Evolutionary conservation across 495 filamentous ascomycete species (phyloP).

Genomic region (Penicillium waksmanii): DNA sequence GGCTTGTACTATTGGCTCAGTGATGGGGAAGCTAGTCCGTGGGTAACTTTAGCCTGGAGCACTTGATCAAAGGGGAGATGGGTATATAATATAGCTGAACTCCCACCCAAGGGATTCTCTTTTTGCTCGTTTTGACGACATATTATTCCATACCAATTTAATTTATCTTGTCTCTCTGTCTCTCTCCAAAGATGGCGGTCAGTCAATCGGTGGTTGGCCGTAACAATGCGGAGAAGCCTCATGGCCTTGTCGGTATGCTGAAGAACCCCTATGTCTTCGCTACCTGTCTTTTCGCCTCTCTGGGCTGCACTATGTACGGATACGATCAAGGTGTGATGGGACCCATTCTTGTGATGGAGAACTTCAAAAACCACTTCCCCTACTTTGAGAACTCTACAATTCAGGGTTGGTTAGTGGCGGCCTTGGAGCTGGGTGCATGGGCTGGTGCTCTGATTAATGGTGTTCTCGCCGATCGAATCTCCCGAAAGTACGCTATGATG

Average conservation of each 20-base stretch:
- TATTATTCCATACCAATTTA: background rate
- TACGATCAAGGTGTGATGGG: constrained; percentile 86
- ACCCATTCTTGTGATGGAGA: constrained; percentile 46
- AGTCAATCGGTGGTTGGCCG: constrained; percentile 42
- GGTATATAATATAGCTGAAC: background rate
- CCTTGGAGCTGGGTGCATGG: constrained; percentile 84
- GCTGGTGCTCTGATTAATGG: constrained; percentile 74
- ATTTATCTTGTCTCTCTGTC: constrained; percentile 2
- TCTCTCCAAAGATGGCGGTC: constrained; percentile 23
- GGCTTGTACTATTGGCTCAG: constrained; percentile 7
- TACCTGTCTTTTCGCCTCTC: constrained; percentile 57
- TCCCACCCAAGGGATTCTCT: background rate
- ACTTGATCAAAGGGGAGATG: background rate
- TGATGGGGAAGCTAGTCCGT: background rate
- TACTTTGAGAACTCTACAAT: constrained; percentile 50
- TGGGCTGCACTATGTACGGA: constrained; percentile 64
- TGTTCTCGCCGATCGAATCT: constrained; percentile 73
- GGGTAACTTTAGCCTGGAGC: background rate
- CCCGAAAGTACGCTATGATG: constrained; percentile 76
- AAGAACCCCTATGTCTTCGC: constrained; percentile 42
- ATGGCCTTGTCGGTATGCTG: constrained; percentile 41
- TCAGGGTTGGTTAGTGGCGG: constrained; percentile 77
- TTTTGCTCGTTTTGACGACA: background rate
- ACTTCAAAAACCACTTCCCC: constrained; percentile 46
- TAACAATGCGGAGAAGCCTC: constrained; percentile 38